Percentiles rank a stretch among this genome's conserved stretches.
phyloP scores from a whole-genome alignment of 2,329 filamentous ascomycete genomes.

The Alternaria sp. region DNA sequence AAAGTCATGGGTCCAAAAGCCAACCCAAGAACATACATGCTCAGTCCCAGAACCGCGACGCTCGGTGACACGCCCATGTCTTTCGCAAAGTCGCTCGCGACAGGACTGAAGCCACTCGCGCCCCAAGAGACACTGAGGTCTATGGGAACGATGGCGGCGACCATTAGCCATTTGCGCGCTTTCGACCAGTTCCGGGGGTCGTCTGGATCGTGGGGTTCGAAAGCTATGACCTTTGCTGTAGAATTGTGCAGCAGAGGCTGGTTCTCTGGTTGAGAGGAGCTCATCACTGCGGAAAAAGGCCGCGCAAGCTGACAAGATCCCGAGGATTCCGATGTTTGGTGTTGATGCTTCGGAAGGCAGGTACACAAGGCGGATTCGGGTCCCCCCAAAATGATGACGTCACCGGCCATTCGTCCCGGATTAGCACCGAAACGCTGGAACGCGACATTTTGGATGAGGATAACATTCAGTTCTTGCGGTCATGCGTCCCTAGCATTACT shows the following conservation, averaged over 20 bases:
- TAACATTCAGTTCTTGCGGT: not conserved
- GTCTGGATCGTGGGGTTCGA: conserved; percentile 28
- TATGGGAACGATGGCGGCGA: conserved; percentile 45
- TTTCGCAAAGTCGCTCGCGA: conserved; percentile 49
- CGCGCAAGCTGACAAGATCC: not conserved
- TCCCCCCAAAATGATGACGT: not conserved
- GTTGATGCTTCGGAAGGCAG: not conserved
- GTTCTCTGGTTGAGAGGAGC: not conserved
- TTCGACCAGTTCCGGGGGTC: conserved; percentile 46
- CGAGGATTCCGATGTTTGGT: not conserved
- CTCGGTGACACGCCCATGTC: conserved; percentile 52
- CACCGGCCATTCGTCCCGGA: not conserved
- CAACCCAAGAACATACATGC: conserved; percentile 56
- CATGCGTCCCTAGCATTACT: not conserved
- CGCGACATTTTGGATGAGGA: not conserved
- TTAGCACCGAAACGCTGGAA: not conserved
- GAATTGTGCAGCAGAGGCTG: conserved; percentile 15
- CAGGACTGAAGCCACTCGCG: conserved; percentile 57
- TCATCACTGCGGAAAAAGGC: conserved; percentile 1
- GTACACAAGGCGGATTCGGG: not conserved
- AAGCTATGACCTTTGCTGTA: conserved; percentile 19
- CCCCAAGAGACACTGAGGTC: conserved; percentile 51
- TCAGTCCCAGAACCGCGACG: conserved; percentile 54
- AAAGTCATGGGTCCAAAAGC: conserved; percentile 51
- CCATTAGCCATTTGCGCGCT: conserved; percentile 45